Conservation (phyloP, 805 yeast species). For the Metschnikowia gruessii region DNA sequence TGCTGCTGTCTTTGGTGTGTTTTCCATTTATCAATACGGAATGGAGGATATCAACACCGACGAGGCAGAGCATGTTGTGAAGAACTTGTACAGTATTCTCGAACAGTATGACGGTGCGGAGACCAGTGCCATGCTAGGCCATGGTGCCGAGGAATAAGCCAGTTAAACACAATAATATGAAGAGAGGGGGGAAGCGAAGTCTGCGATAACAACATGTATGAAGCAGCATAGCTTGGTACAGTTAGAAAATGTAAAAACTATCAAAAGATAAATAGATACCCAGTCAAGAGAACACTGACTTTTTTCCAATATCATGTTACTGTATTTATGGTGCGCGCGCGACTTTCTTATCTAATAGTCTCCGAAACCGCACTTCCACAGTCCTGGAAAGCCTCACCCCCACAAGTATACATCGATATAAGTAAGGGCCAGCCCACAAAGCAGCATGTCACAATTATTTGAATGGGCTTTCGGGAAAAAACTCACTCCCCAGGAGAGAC, state of each 20-base stretch:
- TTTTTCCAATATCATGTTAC: no score
- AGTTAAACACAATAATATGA: not conserved
- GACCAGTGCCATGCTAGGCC: slow-evolving; percentile 13
- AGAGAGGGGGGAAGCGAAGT: not conserved
- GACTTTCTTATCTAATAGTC: slow-evolving; percentile 11
- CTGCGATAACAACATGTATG: no score
- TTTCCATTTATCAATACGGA: slow-evolving; percentile 60
- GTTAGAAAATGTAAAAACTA: no score
- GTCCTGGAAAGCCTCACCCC: not conserved
- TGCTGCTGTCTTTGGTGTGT: slow-evolving; percentile 59
- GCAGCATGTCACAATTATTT: slow-evolving; percentile 36
- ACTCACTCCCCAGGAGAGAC: slow-evolving; percentile 89
- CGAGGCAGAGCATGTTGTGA: slow-evolving; percentile 44
- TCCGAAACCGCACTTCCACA: not conserved
- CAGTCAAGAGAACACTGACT: no score
- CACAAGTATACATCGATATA: not conserved
- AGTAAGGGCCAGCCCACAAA: not conserved
- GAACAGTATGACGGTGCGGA: slow-evolving; percentile 25
- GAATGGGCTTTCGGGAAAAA: slow-evolving; percentile 97
- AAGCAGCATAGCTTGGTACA: no score
- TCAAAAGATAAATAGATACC: no score
- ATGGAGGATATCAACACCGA: slow-evolving; percentile 57
- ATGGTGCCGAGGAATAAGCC: not conserved
- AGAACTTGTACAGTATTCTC: slow-evolving; percentile 31
- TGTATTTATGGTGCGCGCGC: slow-evolving; percentile 7